Evolutionary conservation across 1,284 basidiomycete genomes (phyloP), one percentile per base, ranked within the genome.

Genomic region (Exsudoporus floridanus): DNA sequence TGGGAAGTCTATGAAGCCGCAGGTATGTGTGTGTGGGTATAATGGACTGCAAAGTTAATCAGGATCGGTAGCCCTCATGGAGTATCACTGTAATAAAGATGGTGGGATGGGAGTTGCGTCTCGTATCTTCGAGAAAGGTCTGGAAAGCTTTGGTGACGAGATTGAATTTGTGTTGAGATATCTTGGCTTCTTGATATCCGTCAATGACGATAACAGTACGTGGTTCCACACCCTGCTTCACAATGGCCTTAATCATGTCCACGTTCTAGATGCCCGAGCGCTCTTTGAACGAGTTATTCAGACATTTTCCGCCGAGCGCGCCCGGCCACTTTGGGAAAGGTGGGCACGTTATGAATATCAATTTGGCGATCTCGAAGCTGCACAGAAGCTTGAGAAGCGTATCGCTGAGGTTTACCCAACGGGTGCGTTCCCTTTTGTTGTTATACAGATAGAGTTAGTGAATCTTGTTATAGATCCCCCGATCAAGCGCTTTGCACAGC

Each of bases 261-360:
- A 18, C 25, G 33, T 28, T 54, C 8, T 57, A 96, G 95, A 99
- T 74, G 96, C 95, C 1, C 86, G 96, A 40, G 95, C 96, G 0
- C 75, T 99, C 25, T 98, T 99, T 66, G 96, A 99, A 70, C 84
- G 92, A 39, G 86, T 91, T 12, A 88, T 94, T 34, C 77, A 80
- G 7, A 87, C 81, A 12, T 94, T 98, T 67, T 70, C 88, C 1
- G 77, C 93, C 5, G 90, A 92, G 36, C 82, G 84, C 37, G 92
- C 94, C 12, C 79, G 91, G 40, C 84, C 89, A 0, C 78, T 99
- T 14, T 99, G 95, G 95, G 92, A 98, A 63, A 83, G 90, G 43
- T 99, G 96, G 97, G 87, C 92, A 4, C 81, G 88, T 54, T 97
- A 97, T 73, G 94, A 98, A 71, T 97, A 96, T 74, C 88, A 92